These are phyloP conservation scores for Cytospora piceicola DNA, from an alignment of 2,329 filamentous ascomycete species.

Conservation along the genomic window DNA sequence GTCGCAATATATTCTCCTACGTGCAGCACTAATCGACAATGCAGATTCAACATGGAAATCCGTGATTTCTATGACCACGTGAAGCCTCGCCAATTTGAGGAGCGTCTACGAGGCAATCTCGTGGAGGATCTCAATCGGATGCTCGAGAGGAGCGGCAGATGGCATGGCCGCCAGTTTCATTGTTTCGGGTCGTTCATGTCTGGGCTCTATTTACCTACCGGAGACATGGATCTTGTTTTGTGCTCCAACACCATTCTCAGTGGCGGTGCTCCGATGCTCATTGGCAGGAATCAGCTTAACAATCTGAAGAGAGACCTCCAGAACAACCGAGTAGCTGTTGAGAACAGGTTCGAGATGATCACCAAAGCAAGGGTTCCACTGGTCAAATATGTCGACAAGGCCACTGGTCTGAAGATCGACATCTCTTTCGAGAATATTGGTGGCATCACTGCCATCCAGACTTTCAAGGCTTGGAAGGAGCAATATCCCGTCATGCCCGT, in stretches of 20 bases:
- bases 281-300: slow-evolving; percentile 36
- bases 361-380: slow-evolving; percentile 81
- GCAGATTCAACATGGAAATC: slow-evolving; percentile 85
- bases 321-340: slow-evolving; percentile 58
- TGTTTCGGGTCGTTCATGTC: slow-evolving; percentile 95
- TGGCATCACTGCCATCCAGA: slow-evolving; percentile 78
- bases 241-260: slow-evolving; percentile 63
- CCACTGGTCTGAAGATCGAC: slow-evolving; percentile 83
- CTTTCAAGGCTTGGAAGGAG: slow-evolving; percentile 78
- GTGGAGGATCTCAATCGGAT: slow-evolving; percentile 68
- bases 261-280: slow-evolving; percentile 55
- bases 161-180: slow-evolving; percentile 56
- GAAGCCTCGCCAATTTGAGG: slow-evolving; percentile 75
- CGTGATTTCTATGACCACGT: slow-evolving; percentile 87
- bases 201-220: slow-evolving; percentile 70
- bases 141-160: slow-evolving; percentile 46
- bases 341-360: slow-evolving; percentile 69
- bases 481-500: slow-evolving; percentile 84
- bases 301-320: slow-evolving; percentile 65
- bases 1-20: neutral
- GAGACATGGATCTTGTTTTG: slow-evolving; percentile 93
- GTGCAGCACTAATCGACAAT: slow-evolving; percentile 24
- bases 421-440: slow-evolving; percentile 92
- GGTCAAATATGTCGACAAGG: slow-evolving; percentile 82
- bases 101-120: slow-evolving; percentile 72